phyloP scores from a whole-genome alignment of 2,329 filamentous ascomycete species.

The Apiospora sp. region DNA sequence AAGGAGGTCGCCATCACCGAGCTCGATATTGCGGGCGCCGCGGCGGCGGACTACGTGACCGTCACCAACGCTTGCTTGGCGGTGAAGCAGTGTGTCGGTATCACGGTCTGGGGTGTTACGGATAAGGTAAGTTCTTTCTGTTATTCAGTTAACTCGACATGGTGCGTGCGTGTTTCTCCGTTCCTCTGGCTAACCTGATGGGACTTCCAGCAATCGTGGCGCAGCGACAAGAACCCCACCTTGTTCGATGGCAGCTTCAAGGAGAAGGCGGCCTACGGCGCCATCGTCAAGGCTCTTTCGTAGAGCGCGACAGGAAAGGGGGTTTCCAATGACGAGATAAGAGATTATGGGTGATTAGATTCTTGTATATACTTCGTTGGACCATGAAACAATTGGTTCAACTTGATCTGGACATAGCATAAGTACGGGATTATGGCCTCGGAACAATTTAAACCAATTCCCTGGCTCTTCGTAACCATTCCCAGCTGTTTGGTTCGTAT shows the following conservation, averaged over 20 bases:
- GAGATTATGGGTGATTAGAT: background rate
- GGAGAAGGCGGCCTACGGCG: conserved; percentile 60
- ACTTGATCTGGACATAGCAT: too few species aligned
- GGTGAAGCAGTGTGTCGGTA: conserved; percentile 67
- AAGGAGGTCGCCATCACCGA: conserved; percentile 66
- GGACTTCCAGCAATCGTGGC: conserved; percentile 56
- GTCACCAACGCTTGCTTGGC: conserved; percentile 66
- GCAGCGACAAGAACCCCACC: conserved; percentile 56
- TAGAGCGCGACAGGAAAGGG: conserved; percentile 25
- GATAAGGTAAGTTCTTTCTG: conserved; percentile 47
- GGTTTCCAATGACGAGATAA: background rate
- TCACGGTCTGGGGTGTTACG: conserved; percentile 68
- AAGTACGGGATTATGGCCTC: too few species aligned
- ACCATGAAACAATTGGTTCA: too few species aligned
- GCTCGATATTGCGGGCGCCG: conserved; percentile 68
- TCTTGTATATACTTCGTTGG: background rate
- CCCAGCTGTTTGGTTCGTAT: too few species aligned
- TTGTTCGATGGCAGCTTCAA: conserved; percentile 61
- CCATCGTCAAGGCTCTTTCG: conserved; percentile 47
- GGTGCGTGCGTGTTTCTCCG: background rate
- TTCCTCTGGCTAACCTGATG: background rate
- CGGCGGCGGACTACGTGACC: conserved; percentile 65
- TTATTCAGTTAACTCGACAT: background rate
- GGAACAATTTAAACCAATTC: too few species aligned
- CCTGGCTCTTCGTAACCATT: too few species aligned